Base-by-base conservation (phyloP, 2,329 filamentous ascomycete species). In the Emergomyces orientalis region DNA sequence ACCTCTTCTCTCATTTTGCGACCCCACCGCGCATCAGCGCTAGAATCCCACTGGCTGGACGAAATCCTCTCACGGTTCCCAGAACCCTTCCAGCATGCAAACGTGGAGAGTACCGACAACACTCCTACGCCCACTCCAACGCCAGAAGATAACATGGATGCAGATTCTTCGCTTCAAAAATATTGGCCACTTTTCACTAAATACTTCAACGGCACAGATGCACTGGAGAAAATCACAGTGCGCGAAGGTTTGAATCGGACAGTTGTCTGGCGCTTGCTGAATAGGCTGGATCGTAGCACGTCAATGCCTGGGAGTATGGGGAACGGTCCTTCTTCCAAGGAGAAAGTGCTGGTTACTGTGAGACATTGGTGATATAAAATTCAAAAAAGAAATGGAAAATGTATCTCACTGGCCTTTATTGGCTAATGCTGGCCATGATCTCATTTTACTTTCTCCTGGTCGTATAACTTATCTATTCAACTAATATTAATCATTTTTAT, bases 231-330 rank as follows among this genome's bases (percentile, higher is more conserved):
- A 69, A 88, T 99, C 67, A 85, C 89, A 1, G 79, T 94, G n/a
- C 83, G 88, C 63, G 91, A 97, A 76, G 89, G 89, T 6, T 83
- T 95, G 78, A 96, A 94, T 79, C 82, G 91, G 63, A 95, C 93
- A 76, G 73, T 78, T 51, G 81, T 85, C 3, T 79, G 78, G 76
- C 75, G 77, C 66, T 69, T 84, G 63, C 74, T 85, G 39, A 77
- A 72, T 51, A 87, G 89, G 68, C 82, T 91, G 17, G 91, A 89
- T 79, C 82, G 84, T 56, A 78, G 87, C 62, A 74, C 89, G 73
- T 74, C 56, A 32, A 47, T 55, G 59, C 27, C 66, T 68, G 25
- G 67, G 68, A 34, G 62, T 71, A 37, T 72, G 74, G 57, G 63
- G 39, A 45, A 17, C 45, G 39, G 25, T 13, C 8, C 71, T 56